A percentile compares a stretch with the other conserved stretches of the same genome.
Conservation (phyloP, 495 filamentous ascomycete species). For the Aspergillus sparsus region DNA sequence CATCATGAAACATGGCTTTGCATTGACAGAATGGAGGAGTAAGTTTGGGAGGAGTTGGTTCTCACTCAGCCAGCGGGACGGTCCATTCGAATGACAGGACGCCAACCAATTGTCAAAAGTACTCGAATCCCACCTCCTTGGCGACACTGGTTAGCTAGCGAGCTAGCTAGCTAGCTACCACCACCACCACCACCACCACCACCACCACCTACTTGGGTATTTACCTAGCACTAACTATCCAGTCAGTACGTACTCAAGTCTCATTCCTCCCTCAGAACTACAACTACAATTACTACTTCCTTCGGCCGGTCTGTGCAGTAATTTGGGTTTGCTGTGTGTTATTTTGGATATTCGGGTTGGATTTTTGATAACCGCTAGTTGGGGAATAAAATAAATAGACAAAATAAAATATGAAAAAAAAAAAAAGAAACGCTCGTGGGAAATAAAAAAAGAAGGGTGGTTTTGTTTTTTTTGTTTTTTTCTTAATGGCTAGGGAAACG, state of each 20-base stretch:
- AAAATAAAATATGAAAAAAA: too few relatives aligned
- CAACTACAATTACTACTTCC: background rate
- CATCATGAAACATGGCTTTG: background rate
- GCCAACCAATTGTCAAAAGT: slow-evolving; percentile 1
- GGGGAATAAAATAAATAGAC: too few relatives aligned
- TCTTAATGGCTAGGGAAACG: too few relatives aligned
- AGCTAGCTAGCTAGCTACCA: background rate
- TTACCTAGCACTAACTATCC: background rate
- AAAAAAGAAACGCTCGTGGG: too few relatives aligned
- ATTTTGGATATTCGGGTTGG: background rate
- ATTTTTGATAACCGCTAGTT: background rate
- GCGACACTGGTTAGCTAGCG: background rate
- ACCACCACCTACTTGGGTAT: background rate
- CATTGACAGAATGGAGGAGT: background rate
- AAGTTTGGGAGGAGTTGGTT: background rate
- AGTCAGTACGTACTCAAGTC: background rate
- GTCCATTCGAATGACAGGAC: slow-evolving; percentile 17
- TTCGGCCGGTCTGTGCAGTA: slow-evolving; percentile 8
- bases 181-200: too few relatives aligned
- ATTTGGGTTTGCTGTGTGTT: background rate
- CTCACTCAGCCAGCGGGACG: slow-evolving; percentile 10
- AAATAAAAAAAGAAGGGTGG: too few relatives aligned
- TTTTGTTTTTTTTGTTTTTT: too few relatives aligned
- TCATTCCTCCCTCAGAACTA: background rate
- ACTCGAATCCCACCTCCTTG: slow-evolving; percentile 1